phyloP scores from a whole-genome alignment of 192 early-diverging fungal genomes.

The Coemansia sp. region DNA sequence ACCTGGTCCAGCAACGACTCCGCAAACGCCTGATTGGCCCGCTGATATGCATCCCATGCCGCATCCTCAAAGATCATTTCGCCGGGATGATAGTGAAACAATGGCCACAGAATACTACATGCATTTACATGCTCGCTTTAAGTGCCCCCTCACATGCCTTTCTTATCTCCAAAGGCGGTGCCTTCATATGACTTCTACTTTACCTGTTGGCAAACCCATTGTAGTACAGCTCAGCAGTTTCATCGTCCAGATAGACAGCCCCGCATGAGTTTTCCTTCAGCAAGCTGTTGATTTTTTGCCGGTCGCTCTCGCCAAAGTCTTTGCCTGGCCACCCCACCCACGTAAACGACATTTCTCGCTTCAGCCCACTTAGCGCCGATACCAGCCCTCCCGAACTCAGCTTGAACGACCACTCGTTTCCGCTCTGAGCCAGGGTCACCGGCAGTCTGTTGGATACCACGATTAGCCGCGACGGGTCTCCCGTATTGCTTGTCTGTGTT shows the following conservation, averaged over 20 bases:
- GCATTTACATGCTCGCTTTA: neutral
- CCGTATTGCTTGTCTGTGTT: slow-evolving; percentile 3
- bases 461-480: slow-evolving; percentile 60
- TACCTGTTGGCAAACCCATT: slow-evolving; percentile 94
- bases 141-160: neutral
- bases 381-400: slow-evolving; percentile 96
- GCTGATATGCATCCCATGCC: slow-evolving; percentile 93
- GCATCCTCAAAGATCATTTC: slow-evolving; percentile 95
- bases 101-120: slow-evolving; percentile 91
- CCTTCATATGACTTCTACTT: slow-evolving; percentile 1
- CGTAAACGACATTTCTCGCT: slow-evolving; percentile 92
- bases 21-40: slow-evolving; percentile 93
- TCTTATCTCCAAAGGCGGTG: neutral
- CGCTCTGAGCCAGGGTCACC: slow-evolving; percentile 66
- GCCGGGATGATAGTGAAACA: slow-evolving; percentile 99
- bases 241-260: slow-evolving; percentile 93
- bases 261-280: slow-evolving; percentile 78
- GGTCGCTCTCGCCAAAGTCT: slow-evolving; percentile 79
- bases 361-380: slow-evolving; percentile 88
- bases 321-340: slow-evolving; percentile 99
- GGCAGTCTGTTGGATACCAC: slow-evolving; percentile 97
- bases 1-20: slow-evolving; percentile 80
- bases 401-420: slow-evolving; percentile 63
- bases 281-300: slow-evolving; percentile 66
- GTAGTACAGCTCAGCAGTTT: slow-evolving; percentile 93